Base-by-base conservation (phyloP, 2,329 filamentous ascomycete genomes). In the Volutella citrinella region DNA sequence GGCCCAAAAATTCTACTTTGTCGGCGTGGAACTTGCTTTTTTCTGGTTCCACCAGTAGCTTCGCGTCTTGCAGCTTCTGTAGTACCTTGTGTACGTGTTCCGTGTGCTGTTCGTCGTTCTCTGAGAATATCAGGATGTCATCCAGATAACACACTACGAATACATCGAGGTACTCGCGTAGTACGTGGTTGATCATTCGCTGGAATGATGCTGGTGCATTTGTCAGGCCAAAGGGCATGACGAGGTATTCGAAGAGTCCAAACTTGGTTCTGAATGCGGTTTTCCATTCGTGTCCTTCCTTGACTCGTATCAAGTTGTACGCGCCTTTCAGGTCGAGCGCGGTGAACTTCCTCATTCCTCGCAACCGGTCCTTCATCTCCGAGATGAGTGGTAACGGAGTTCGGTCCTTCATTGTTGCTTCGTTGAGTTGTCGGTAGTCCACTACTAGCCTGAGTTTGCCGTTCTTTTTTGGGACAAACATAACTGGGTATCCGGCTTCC, bases 221-320 rank as follows among this genome's bases (percentile, higher is more conserved):
- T 26, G 30, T 48, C 27, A 59, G 25, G 13, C 31, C 41, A 39
- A 60, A 58, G 8, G 29, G 42, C 40, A 58, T 54, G 9, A 67
- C 49, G 22, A 53, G 26, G 23, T 53, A 66, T 39, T 68, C 32
- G 37, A 45, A 66, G 5, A 47, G 37, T 23, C 55, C 45, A 38
- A 55, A 64, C 17, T 48, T 27, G 1, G 51, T 65, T 13, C 35
- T 16, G 34, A 66, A 66, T 1, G 52, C 52, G 13, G 43, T 64
- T 36, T 57, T 62, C 48, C 42, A 61, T 39, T 63, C 44, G 21
- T 65, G 34, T 6, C 51, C 50, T 43, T 49, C 20, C 13, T 34
- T 41, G 19, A 64, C 60, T 8, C 43, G 13, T 3, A 65, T 48
- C 2, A 40, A 29, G 24, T 64, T 46, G 39, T 55, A 64, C 13